phyloP scores from a whole-genome alignment of 768 basidiomycete genomes.

The Serendipita vermifera region DNA sequence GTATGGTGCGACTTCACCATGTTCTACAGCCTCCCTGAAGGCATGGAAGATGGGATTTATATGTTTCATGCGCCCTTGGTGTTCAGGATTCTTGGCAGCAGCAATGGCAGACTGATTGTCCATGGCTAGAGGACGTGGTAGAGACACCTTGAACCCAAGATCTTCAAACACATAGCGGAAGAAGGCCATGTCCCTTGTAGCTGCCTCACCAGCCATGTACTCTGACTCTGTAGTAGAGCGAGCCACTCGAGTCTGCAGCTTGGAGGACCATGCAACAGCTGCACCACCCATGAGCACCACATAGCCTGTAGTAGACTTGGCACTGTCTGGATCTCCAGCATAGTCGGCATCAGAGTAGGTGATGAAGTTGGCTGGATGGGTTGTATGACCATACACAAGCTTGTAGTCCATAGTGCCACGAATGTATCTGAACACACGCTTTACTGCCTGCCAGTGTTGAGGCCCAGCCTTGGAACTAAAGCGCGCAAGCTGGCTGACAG shows the following conservation, averaged over 20 bases:
- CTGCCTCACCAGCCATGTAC: no score
- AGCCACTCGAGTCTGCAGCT: constrained; percentile 19
- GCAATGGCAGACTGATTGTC: neutral
- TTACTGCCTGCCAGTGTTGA: constrained; percentile 12
- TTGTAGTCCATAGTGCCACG: neutral
- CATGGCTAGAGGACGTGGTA: neutral
- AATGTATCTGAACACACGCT: constrained; percentile 9
- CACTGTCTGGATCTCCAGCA: constrained; percentile 16
- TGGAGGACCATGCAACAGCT: constrained; percentile 18
- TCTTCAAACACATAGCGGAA: constrained; percentile 16
- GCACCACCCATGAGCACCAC: constrained; percentile 17
- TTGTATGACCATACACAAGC: neutral
- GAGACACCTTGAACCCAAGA: neutral
- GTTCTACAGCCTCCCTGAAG: neutral
- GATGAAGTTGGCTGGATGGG: neutral
- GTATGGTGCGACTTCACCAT: neutral
- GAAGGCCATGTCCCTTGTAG: constrained; percentile 16
- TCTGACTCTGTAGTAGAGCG: constrained; percentile 23
- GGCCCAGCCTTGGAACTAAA: constrained; percentile 12
- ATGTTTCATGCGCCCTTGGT: constrained; percentile 1
- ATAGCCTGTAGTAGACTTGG: constrained; percentile 18
- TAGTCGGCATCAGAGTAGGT: constrained; percentile 23
- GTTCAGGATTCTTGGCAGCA: neutral
- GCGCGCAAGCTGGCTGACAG: constrained; percentile 10
- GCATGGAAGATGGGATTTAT: constrained; percentile 1